A percentile compares a stretch with the other conserved stretches of the same genome.
phyloP scores from a whole-genome alignment of 2,329 filamentous ascomycete species.

The Trichoderma lentiforme region DNA sequence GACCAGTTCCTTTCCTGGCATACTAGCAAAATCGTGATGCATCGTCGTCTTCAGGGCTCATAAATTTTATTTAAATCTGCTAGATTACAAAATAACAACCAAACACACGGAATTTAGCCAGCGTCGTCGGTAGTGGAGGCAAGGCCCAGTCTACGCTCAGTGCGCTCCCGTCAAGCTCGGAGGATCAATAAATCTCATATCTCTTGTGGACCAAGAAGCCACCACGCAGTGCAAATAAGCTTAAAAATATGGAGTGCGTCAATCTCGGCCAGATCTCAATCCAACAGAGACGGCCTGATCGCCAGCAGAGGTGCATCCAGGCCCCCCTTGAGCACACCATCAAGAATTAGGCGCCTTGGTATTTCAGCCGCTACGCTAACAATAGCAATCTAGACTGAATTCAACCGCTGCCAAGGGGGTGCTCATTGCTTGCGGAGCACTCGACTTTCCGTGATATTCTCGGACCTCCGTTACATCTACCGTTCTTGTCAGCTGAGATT shows the following conservation, averaged over 20 bases:
- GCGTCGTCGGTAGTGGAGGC: no score
- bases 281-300: conserved; percentile 1
- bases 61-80: neutral
- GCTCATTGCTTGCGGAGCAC: neutral
- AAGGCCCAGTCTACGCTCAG: neutral
- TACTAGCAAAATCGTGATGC: neutral
- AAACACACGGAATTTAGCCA: neutral
- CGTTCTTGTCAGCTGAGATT: neutral
- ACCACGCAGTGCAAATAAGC: neutral
- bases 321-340: neutral
- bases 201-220: neutral
- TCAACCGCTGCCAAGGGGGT: neutral
- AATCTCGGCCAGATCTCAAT: neutral
- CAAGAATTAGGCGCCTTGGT: neutral
- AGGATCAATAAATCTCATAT: neutral
- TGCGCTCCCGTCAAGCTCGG: neutral
- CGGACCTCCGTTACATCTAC: neutral
- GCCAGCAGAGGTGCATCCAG: neutral
- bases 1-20: neutral
- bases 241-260: neutral
- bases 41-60: neutral
- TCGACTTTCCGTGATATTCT: conserved; percentile 4
- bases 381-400: neutral
- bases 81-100: neutral
- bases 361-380: neutral